These are phyloP conservation scores for Mycena leptocephala DNA, from an alignment of 768 basidiomycete genomes.

Conservation along the genomic window DNA sequence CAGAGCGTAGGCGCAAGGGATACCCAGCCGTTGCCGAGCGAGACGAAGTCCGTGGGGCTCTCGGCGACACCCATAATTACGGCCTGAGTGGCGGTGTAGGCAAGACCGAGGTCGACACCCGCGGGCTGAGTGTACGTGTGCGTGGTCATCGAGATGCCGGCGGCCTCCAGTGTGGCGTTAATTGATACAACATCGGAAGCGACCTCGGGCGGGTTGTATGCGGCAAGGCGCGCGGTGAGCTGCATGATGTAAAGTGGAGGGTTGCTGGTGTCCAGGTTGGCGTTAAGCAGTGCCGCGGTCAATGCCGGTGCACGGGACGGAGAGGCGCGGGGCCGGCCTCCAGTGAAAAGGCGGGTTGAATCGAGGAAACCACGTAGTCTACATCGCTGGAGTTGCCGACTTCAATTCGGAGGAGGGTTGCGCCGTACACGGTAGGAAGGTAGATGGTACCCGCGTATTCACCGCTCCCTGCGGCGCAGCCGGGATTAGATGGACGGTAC, in stretches of 20 bases:
- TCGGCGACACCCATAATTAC: background rate
- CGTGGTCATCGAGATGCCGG: background rate
- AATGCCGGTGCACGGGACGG: too few relatives aligned
- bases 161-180: too few relatives aligned
- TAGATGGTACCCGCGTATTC: slow-evolving; percentile 20
- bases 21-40: background rate
- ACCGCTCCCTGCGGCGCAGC: background rate
- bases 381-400: slow-evolving; percentile 8
- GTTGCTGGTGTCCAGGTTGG: background rate
- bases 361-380: background rate
- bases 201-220: slow-evolving; percentile 13
- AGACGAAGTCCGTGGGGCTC: background rate
- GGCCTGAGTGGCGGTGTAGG: background rate
- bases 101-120: slow-evolving; percentile 9
- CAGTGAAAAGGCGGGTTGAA: slow-evolving; percentile 8
- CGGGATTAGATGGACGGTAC: too few relatives aligned
- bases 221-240: slow-evolving; percentile 15
- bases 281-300: slow-evolving; percentile 10
- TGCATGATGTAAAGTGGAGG: background rate
- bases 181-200: background rate
- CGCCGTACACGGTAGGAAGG: slow-evolving; percentile 12
- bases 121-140: background rate
- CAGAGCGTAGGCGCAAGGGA: background rate
- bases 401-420: slow-evolving; percentile 16
- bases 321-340: too few relatives aligned